Percentiles rank a stretch among this genome's conserved stretches.
phyloP scores from a whole-genome alignment of 345 rosid species.

The Melaleuca quinquenervia region DNA sequence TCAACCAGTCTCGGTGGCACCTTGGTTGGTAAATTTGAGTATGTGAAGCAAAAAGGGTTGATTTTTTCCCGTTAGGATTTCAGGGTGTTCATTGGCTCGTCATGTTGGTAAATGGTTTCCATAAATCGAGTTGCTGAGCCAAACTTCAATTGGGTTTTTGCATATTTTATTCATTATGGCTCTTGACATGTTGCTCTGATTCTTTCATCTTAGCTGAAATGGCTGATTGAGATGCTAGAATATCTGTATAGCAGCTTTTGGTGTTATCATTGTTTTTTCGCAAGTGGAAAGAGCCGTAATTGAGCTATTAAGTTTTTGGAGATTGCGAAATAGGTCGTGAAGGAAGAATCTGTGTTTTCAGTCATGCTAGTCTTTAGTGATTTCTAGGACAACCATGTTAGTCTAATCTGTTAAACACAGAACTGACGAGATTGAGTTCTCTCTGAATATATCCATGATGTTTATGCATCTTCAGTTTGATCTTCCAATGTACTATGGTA shows the following conservation, averaged over 20 bases:
- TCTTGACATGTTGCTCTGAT: background rate
- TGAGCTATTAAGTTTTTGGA: background rate
- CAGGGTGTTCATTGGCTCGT: background rate
- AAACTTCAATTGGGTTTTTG: background rate
- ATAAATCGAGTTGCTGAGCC: background rate
- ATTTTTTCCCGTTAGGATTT: background rate
- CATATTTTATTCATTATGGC: background rate
- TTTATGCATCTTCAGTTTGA: background rate
- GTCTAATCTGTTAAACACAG: background rate
- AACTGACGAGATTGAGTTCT: background rate
- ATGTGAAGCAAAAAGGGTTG: background rate
- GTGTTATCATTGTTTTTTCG: background rate
- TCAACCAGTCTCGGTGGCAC: background rate
- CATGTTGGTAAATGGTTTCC: background rate
- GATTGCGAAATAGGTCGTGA: background rate
- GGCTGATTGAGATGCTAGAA: background rate
- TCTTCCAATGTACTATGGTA: background rate
- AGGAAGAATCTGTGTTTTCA: background rate
- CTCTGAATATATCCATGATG: background rate
- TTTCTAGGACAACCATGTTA: background rate
- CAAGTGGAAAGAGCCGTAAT: background rate
- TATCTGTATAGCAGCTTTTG: background rate
- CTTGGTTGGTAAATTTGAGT: background rate
- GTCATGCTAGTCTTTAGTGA: background rate
- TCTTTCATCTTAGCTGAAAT: background rate